Evolutionary conservation across 441 rosid species (phyloP).

Genomic region (Gossypium gossypioides): DNA sequence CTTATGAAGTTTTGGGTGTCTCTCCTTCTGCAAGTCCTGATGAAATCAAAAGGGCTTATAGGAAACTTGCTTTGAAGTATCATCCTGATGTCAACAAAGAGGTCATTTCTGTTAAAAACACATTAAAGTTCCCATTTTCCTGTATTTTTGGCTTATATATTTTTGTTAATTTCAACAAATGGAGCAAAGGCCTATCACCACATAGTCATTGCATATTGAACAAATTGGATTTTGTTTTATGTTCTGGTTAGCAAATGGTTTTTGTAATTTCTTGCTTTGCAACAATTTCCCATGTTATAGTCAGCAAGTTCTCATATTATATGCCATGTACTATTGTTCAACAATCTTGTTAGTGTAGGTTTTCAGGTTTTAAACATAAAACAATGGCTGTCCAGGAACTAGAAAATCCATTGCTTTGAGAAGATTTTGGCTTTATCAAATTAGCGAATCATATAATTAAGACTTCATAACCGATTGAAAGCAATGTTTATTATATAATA

Average conservation of each 20-base stretch:
- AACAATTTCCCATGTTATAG: too few relatives aligned
- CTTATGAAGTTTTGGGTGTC: constrained; percentile 77
- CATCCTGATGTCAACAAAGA: constrained; percentile 94
- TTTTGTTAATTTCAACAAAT: not conserved
- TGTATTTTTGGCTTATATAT: not conserved
- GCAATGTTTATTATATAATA: not conserved
- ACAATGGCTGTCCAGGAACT: not conserved
- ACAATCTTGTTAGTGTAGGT: not conserved
- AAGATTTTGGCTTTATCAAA: not conserved
- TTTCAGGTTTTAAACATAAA: not conserved
- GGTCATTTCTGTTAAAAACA: constrained; percentile 27
- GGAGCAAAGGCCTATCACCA: too few relatives aligned
- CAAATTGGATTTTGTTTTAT: too few relatives aligned
- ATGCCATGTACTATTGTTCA: not conserved
- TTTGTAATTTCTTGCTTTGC: too few relatives aligned
- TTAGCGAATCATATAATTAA: not conserved
- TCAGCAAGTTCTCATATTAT: too few relatives aligned
- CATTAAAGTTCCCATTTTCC: not conserved
- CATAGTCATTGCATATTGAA: too few relatives aligned
- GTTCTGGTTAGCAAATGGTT: too few relatives aligned
- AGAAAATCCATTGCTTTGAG: not conserved
- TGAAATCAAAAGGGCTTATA: constrained; percentile 88
- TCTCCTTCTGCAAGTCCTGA: constrained; percentile 63
- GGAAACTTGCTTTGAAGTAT: constrained; percentile 87
- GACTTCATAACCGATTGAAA: not conserved